phyloP scores from a whole-genome alignment of 441 rosid species.

The Adansonia gregorii region DNA sequence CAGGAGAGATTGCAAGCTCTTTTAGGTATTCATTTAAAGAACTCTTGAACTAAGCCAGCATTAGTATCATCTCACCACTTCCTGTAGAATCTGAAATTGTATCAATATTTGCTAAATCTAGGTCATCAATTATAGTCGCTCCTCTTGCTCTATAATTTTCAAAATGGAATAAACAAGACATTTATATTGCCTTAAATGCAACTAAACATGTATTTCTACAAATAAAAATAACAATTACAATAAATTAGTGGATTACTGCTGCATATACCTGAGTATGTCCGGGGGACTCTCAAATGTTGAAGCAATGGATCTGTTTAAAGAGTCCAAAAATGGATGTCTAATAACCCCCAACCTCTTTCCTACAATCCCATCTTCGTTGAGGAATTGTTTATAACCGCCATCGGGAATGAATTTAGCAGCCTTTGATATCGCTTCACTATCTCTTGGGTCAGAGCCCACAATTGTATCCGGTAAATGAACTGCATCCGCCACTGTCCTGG shows the following conservation, averaged over 20 bases:
- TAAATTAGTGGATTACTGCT: not conserved
- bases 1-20: slow-evolving; percentile 21
- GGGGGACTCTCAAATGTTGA: slow-evolving; percentile 45
- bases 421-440: slow-evolving; percentile 48
- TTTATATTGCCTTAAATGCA: not conserved
- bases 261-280: slow-evolving; percentile 46
- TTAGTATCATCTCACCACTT: slow-evolving; percentile 21
- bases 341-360: slow-evolving; percentile 60
- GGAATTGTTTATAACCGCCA: slow-evolving; percentile 62
- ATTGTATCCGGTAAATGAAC: slow-evolving; percentile 70
- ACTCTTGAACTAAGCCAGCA: slow-evolving; percentile 23
- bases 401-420: slow-evolving; percentile 55
- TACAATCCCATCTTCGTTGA: slow-evolving; percentile 48
- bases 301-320: not conserved
- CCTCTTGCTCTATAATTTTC: slow-evolving; percentile 38
- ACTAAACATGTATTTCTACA: not conserved
- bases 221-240: not conserved
- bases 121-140: slow-evolving; percentile 45
- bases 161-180: not conserved
- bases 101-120: slow-evolving; percentile 30
- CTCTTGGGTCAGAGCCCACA: slow-evolving; percentile 50
- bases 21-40: slow-evolving; percentile 25
- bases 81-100: not conserved
- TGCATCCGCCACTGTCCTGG: slow-evolving; percentile 65
- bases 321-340: slow-evolving; percentile 38